A percentile compares a stretch with the other conserved stretches of the same genome.
Evolutionary conservation across 1,284 basidiomycete species (phyloP).

Genomic region (Chiua sp.): DNA sequence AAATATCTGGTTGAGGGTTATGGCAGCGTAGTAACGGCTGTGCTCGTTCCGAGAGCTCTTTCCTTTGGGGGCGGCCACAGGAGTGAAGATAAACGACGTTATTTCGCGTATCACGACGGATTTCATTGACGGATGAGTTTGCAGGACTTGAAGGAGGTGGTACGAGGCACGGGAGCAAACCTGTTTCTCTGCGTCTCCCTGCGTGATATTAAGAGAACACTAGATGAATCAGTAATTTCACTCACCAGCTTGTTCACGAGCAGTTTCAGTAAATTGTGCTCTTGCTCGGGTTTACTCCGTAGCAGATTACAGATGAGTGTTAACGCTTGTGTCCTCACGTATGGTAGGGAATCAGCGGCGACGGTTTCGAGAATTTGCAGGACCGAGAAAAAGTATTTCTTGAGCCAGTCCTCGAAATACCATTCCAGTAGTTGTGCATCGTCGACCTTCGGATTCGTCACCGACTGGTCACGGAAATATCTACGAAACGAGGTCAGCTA

Average conservation of each 20-base stretch:
- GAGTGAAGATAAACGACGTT: slow-evolving; percentile 67
- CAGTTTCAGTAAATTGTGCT: slow-evolving; percentile 92
- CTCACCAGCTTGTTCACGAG: slow-evolving; percentile 93
- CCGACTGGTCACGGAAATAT: slow-evolving; percentile 93
- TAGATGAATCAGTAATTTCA: slow-evolving; percentile 6
- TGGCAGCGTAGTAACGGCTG: slow-evolving; percentile 88
- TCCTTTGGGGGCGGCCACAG: slow-evolving; percentile 41
- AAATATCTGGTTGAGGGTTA: slow-evolving; percentile 95
- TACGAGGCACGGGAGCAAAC: slow-evolving; percentile 92
- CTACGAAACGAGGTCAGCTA: slow-evolving; percentile 43
- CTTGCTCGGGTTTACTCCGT: slow-evolving; percentile 93
- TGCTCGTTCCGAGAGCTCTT: slow-evolving; percentile 58
- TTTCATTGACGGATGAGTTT: slow-evolving; percentile 96
- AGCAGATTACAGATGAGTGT: slow-evolving; percentile 82
- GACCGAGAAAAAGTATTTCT: slow-evolving; percentile 95
- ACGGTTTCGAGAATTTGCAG: slow-evolving; percentile 91
- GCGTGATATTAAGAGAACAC: neutral
- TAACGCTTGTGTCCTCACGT: slow-evolving; percentile 86
- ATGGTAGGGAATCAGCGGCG: slow-evolving; percentile 87
- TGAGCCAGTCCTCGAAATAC: slow-evolving; percentile 97
- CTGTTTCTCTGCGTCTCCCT: slow-evolving; percentile 91
- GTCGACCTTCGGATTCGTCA: slow-evolving; percentile 69
- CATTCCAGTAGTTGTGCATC: slow-evolving; percentile 83
- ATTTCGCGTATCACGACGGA: slow-evolving; percentile 89
- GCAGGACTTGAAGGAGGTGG: slow-evolving; percentile 88